These are phyloP conservation scores for Gossypium herbaceum DNA, from an alignment of 345 rosid species.

Conservation along the genomic window DNA sequence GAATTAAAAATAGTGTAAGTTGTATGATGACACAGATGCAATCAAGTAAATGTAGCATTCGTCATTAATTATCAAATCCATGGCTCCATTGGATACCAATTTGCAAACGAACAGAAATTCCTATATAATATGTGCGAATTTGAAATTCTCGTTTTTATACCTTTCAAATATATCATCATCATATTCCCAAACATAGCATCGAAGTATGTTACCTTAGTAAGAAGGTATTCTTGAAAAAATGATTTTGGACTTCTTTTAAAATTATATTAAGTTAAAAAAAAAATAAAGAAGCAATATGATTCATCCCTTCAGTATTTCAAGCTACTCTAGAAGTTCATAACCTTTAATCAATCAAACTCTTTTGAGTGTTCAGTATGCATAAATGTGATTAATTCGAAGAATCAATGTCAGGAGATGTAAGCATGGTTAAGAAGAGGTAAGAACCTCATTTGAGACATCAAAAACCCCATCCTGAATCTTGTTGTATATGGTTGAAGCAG, in stretches of 20 bases:
- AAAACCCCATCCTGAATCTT: conserved; percentile 98
- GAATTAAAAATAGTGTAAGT: background rate
- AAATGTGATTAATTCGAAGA: background rate
- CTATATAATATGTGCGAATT: background rate
- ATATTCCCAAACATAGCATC: background rate
- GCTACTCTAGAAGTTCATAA: background rate
- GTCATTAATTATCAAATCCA: background rate
- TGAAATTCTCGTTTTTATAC: background rate
- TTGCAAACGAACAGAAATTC: background rate
- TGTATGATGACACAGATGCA: background rate
- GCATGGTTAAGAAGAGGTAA: conserved; percentile 11
- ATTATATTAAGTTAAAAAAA: background rate
- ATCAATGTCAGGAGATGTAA: background rate
- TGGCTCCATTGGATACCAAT: background rate
- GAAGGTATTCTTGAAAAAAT: background rate
- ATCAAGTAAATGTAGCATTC: background rate
- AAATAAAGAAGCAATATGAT: background rate
- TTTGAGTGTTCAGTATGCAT: background rate
- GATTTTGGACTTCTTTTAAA: background rate
- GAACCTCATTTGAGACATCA: conserved; percentile 91
- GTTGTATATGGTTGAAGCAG: conserved; percentile 92
- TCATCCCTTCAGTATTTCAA: background rate
- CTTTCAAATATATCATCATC: background rate
- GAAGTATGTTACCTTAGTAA: background rate
- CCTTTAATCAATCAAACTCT: background rate